Percentiles rank a stretch among this genome's conserved stretches.
phyloP scores from a whole-genome alignment of 78 protist species.

The Tieghemostelium lacteum region DNA sequence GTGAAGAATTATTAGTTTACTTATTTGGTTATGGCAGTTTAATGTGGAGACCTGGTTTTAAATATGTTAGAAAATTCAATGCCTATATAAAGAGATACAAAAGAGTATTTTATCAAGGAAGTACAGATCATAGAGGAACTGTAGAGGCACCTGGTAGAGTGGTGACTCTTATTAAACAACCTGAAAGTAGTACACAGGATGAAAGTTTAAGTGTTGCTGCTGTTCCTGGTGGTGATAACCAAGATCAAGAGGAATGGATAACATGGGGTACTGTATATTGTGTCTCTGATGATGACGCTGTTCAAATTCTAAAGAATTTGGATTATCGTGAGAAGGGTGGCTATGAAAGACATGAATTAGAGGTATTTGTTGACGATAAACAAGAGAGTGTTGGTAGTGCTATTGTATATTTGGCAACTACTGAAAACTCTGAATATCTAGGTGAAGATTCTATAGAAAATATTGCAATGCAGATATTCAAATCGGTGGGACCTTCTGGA shows the following conservation, averaged over 20 bases:
- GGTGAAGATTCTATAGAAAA: constrained; percentile 47
- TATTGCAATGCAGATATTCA: constrained; percentile 55
- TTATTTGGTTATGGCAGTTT: constrained; percentile 75
- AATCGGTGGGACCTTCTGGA: constrained; percentile 75
- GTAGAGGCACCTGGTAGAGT: constrained; percentile 80
- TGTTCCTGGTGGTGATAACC: constrained; percentile 48
- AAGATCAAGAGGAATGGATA: constrained; percentile 40
- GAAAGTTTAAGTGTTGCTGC: constrained; percentile 65
- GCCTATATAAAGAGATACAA: constrained; percentile 76
- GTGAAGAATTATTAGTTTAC: constrained; percentile 65
- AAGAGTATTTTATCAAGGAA: constrained; percentile 70
- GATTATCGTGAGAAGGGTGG: constrained; percentile 85
- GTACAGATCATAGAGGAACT: constrained; percentile 78
- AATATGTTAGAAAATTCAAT: constrained; percentile 54
- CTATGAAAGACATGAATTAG: constrained; percentile 63
- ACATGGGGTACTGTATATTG: constrained; percentile 82
- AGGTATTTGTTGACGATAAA: constrained; percentile 6
- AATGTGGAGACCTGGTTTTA: constrained; percentile 58
- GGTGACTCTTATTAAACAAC: constrained; percentile 78
- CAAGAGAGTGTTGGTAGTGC: constrained; percentile 39
- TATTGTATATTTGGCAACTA: constrained; percentile 67
- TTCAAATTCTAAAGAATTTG: constrained; percentile 50
- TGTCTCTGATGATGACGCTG: constrained; percentile 39
- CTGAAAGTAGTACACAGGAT: constrained; percentile 23
- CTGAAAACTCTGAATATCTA: constrained; percentile 26